These are phyloP conservation scores for Cordyceps farinosa DNA, from an alignment of 2,329 filamentous ascomycete genomes.

Conservation along the genomic window DNA sequence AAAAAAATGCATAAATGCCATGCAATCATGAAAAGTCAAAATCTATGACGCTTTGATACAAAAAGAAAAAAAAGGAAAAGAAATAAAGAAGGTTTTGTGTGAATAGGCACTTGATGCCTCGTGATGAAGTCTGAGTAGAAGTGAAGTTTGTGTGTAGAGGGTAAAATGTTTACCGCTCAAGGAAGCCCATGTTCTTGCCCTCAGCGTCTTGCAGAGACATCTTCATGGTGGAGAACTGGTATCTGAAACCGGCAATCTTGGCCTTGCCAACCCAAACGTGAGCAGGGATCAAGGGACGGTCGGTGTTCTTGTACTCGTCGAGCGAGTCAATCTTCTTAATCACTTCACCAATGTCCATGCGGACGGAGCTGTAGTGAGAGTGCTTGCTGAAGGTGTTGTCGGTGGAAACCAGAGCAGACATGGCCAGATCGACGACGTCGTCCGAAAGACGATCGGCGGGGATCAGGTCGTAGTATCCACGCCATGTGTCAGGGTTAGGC, in stretches of 20 bases:
- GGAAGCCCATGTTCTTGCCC: slow-evolving; percentile 18
- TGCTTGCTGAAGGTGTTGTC: slow-evolving; percentile 15
- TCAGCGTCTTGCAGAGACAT: slow-evolving; percentile 16
- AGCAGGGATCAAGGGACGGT: slow-evolving; percentile 17
- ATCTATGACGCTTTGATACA: slow-evolving; percentile 19
- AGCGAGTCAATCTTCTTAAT: slow-evolving; percentile 18
- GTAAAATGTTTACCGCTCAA: slow-evolving; percentile 16
- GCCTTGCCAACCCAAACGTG: slow-evolving; percentile 19
- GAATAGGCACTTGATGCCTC: slow-evolving; percentile 15
- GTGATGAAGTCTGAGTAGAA: slow-evolving; percentile 10
- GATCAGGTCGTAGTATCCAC: slow-evolving; percentile 18
- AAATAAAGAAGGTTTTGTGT: slow-evolving; percentile 1
- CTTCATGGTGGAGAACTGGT: slow-evolving; percentile 18
- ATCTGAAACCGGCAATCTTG: slow-evolving; percentile 18
- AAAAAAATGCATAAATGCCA: slow-evolving; percentile 18
- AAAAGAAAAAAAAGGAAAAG: slow-evolving; percentile 13
- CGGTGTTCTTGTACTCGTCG: slow-evolving; percentile 15
- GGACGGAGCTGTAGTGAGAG: slow-evolving; percentile 19
- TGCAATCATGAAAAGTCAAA: slow-evolving; percentile 16
- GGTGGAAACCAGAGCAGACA: slow-evolving; percentile 11
- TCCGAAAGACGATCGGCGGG: slow-evolving; percentile 18
- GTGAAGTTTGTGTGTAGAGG: background rate
- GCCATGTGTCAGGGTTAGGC: slow-evolving; percentile 17
- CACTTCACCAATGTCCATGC: slow-evolving; percentile 19
- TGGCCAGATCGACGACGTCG: slow-evolving; percentile 18